A percentile compares a stretch with the other conserved stretches of the same genome.
Conservation (phyloP, 805 yeast genomes). For the Brettanomyces custersianus region DNA sequence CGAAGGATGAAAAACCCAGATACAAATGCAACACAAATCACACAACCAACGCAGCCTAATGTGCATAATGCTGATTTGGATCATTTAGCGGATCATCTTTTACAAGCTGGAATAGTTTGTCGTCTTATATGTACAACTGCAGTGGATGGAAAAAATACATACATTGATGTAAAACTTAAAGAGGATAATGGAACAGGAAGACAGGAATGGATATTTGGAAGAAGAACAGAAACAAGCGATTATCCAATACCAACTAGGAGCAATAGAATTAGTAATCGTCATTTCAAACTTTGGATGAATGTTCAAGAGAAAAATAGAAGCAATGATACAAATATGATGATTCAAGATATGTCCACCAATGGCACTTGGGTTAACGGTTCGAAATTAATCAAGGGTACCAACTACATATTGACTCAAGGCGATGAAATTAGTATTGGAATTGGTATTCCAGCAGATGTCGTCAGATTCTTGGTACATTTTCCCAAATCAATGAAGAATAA, state of each 20-base stretch:
- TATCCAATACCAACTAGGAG: conserved; percentile 49
- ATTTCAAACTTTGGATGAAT: conserved; percentile 60
- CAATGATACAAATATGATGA: conserved; percentile 29
- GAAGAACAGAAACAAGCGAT: conserved; percentile 54
- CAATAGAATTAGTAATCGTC: conserved; percentile 65
- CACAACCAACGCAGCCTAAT: conserved; percentile 32
- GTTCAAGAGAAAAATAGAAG: conserved; percentile 28
- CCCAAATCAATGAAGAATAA: conserved; percentile 24
- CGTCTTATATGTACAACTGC: conserved; percentile 26
- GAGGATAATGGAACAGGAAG: conserved; percentile 7
- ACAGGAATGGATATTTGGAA: conserved; percentile 48
- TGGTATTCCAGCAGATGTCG: conserved; percentile 68
- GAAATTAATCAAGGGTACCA: conserved; percentile 64
- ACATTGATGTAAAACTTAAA: conserved; percentile 24
- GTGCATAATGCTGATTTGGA: conserved; percentile 19
- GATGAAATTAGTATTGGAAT: conserved; percentile 88
- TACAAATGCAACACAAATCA: conserved; percentile 21
- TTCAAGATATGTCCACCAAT: conserved; percentile 77
- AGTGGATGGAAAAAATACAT: conserved; percentile 15
- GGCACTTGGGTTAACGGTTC: conserved; percentile 82
- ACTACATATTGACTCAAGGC: conserved; percentile 80
- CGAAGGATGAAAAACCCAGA: background rate
- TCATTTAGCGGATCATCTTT: conserved; percentile 17
- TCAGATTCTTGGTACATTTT: conserved; percentile 42
- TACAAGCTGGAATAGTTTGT: conserved; percentile 26